A percentile compares a stretch with the other conserved stretches of the same genome.
Conservation (phyloP, 1,139 yeast species). For the Blastobotrys arbuscula region DNA sequence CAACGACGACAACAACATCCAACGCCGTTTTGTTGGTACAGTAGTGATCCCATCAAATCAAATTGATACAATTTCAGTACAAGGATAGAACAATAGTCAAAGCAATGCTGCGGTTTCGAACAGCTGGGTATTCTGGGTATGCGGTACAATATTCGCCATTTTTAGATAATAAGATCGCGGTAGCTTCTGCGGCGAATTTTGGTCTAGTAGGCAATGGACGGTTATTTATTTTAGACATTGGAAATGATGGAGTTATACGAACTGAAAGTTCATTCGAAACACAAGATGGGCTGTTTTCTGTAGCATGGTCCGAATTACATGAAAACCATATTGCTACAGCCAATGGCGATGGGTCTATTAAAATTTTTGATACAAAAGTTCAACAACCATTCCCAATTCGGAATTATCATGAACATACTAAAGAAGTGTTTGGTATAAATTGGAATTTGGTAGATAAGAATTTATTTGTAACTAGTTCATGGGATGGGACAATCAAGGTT, state of each 20-base stretch:
- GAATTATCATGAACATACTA: constrained; percentile 70
- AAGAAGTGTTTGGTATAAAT: constrained; percentile 81
- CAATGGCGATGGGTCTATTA: constrained; percentile 85
- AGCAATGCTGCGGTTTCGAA: constrained; percentile 65
- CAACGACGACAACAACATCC: not conserved
- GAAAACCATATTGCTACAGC: constrained; percentile 81
- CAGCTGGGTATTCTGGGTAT: constrained; percentile 82
- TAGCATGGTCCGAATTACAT: constrained; percentile 86
- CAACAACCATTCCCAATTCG: constrained; percentile 60
- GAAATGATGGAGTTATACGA: constrained; percentile 54
- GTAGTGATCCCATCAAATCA: constrained; percentile 33
- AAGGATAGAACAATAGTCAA: constrained; percentile 4
- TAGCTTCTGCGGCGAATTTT: constrained; percentile 85
- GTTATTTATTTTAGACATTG: constrained; percentile 61
- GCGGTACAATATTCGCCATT: constrained; percentile 88
- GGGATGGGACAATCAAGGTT: constrained; percentile 87
- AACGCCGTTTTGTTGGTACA: constrained; percentile 31
- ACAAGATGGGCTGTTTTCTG: constrained; percentile 86
- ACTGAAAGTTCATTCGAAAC: constrained; percentile 69
- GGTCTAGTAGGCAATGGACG: constrained; percentile 95
- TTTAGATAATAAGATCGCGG: constrained; percentile 82
- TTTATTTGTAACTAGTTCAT: constrained; percentile 69
- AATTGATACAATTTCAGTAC: constrained; percentile 26
- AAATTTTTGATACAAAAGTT: constrained; percentile 64
- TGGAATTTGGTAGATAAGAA: constrained; percentile 83